Percentiles rank a stretch among this genome's conserved stretches.
Conservation (phyloP, 2,329 filamentous ascomycete genomes). For the Apiospora pterosperma region DNA sequence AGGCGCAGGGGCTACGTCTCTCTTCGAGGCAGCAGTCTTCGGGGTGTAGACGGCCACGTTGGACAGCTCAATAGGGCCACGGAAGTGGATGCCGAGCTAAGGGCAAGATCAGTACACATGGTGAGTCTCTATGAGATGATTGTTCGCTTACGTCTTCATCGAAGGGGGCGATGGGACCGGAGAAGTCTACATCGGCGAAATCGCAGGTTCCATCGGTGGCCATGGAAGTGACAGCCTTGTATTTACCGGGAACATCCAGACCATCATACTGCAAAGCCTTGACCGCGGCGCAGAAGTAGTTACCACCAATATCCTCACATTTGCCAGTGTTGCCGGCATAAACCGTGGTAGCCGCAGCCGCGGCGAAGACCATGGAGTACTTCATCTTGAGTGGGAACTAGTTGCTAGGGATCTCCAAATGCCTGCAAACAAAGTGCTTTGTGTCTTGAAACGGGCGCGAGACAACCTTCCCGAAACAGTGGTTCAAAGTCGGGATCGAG, state of each 20-base stretch:
- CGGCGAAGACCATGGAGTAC: constrained; percentile 9
- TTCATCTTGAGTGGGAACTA: constrained; percentile 10
- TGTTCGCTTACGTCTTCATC: constrained; percentile 61
- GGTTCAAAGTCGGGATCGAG: background rate
- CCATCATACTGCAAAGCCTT: constrained; percentile 65
- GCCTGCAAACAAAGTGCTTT: background rate
- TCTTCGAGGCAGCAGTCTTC: constrained; percentile 43
- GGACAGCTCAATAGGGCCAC: constrained; percentile 59
- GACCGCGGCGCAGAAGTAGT: constrained; percentile 65
- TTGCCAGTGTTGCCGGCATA: constrained; percentile 7
- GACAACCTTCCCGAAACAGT: background rate
- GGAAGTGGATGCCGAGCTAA: constrained; percentile 69
- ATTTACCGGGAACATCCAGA: constrained; percentile 57
- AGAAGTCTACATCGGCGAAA: constrained; percentile 49
- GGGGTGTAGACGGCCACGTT: constrained; percentile 68
- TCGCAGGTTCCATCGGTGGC: constrained; percentile 51
- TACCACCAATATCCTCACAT: constrained; percentile 43
- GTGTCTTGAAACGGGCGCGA: background rate
- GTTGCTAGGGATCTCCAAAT: background rate
- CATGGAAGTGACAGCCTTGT: constrained; percentile 64
- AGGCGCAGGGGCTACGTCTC: constrained; percentile 25
- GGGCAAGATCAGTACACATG: constrained; percentile 10
- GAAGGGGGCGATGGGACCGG: constrained; percentile 62
- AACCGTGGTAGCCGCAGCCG: constrained; percentile 10
- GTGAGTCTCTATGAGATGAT: background rate